phyloP scores from a whole-genome alignment of 2,329 filamentous ascomycete genomes.

The Cladophialophora psammophila region DNA sequence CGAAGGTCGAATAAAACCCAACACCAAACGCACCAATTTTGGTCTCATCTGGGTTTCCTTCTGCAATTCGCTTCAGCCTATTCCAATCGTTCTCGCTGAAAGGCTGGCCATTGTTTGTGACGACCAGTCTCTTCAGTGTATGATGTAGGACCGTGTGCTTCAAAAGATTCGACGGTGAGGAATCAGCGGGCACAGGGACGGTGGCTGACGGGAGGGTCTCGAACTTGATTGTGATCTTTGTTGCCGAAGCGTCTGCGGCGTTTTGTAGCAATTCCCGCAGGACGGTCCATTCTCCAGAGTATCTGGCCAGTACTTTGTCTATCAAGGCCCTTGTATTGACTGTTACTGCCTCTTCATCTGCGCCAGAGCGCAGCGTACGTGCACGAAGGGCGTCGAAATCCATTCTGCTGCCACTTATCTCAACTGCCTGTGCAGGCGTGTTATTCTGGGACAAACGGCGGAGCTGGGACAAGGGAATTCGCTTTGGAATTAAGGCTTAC shows the following conservation, averaged over 20 bases:
- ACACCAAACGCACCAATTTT: conserved; percentile 99
- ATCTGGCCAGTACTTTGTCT: conserved; percentile 95
- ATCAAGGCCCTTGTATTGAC: conserved; percentile 97
- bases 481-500: conserved; percentile 6
- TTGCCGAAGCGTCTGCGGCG: conserved; percentile 94
- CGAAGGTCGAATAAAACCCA: conserved; percentile 98
- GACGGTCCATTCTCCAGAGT: conserved; percentile 90
- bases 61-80: conserved; percentile 93
- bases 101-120: conserved; percentile 88
- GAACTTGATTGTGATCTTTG: conserved; percentile 87
- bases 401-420: conserved; percentile 17
- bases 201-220: conserved; percentile 85
- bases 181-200: conserved; percentile 71
- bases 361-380: conserved; percentile 82
- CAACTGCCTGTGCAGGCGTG: background rate
- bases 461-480: background rate
- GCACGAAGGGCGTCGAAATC: conserved; percentile 76
- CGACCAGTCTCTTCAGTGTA: conserved; percentile 84
- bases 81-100: conserved; percentile 94
- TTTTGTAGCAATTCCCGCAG: conserved; percentile 96
- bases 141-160: conserved; percentile 86
- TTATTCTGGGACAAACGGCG: background rate
- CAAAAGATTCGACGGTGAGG: conserved; percentile 73
- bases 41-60: conserved; percentile 97
- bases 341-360: conserved; percentile 95